Base-by-base conservation (phyloP, 139 green algal genomes). In the Micractinium sp. region DNA sequence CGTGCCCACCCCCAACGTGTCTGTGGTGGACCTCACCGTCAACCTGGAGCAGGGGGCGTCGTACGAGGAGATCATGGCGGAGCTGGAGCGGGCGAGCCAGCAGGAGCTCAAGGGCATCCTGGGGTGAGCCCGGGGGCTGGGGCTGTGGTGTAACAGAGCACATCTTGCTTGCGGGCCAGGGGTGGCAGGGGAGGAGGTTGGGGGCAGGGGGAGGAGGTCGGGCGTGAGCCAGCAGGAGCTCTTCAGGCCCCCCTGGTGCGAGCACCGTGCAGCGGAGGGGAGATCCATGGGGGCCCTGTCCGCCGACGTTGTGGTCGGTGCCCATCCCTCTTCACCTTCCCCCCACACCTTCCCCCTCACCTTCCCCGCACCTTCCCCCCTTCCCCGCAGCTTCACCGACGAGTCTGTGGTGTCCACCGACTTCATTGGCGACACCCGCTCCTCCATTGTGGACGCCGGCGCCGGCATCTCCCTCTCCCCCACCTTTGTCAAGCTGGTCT, bases 1-100 rank as follows among this genome's bases (percentile, higher is more conserved):
- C 60, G 97, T 99, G 81, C 97, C 97, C 78, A 99, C 96, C 89
- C 90, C 93, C 79, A 97, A 99, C 86, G 97, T 39, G 78, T 38
- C 27, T 33, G 97, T 99, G 16, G 97, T 99, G 41, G 97, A 99
- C 95, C 94, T 99, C 25, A 99, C 97, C 0, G 89, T 96, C 4
- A 85, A 88, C 36, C 93, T 99, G 84, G 94, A 98, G 85, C 99
- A 97, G 92, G 85, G 81, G 3, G 93, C 97, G 53, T 94, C 90
- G 12, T 99, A 99, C 86, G 96, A 98, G 73, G 96, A 98, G 38
- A 96, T 99, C 94, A 98, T 98, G 95, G 91, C 91, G 1, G 94
- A 92, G 71, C 91, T 99, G 66, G 96, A 98, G 95, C 85, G 91
- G 0, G 96, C 96, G 1, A 93, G 92, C 16, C 90, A 99, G 93